Conservation (phyloP, 768 basidiomycete species). For the Termitomyces sp. region DNA sequence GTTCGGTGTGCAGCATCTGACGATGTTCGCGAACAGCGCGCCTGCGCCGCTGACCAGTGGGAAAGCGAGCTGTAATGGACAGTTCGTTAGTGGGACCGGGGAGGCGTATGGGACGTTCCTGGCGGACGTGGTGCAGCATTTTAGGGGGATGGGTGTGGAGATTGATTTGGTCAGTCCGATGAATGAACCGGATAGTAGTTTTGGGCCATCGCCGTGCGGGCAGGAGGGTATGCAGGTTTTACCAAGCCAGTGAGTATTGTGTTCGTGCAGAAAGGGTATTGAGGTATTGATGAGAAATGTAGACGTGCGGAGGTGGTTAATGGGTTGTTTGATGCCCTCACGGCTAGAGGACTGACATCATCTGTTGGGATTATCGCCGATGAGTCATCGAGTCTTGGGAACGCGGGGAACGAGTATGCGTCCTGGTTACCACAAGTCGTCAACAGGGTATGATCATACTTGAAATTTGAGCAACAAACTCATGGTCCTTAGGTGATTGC, state of each 20-base stretch:
- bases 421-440: slow-evolving; percentile 32
- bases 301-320: slow-evolving; percentile 38
- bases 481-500: slow-evolving; percentile 27
- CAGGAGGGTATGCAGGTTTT: slow-evolving; percentile 45
- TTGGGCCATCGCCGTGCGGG: slow-evolving; percentile 35
- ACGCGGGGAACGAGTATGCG: slow-evolving; percentile 27
- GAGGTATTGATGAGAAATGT: background rate
- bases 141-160: slow-evolving; percentile 30
- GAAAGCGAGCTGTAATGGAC: slow-evolving; percentile 30
- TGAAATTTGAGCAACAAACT: background rate
- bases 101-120: slow-evolving; percentile 37
- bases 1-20: slow-evolving; percentile 31
- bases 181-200: slow-evolving; percentile 38
- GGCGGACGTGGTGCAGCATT: slow-evolving; percentile 38
- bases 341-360: slow-evolving; percentile 22
- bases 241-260: slow-evolving; percentile 28
- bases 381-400: slow-evolving; percentile 31
- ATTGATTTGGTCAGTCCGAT: slow-evolving; percentile 40
- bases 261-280: background rate
- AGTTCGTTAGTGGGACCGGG: slow-evolving; percentile 31
- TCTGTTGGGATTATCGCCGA: slow-evolving; percentile 38
- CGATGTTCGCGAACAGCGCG: slow-evolving; percentile 41
- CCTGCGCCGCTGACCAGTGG: slow-evolving; percentile 31
- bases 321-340: slow-evolving; percentile 29
- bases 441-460: slow-evolving; percentile 19